Conservation (phyloP, 1,284 basidiomycete species). For the Boletus semigastroideus region DNA sequence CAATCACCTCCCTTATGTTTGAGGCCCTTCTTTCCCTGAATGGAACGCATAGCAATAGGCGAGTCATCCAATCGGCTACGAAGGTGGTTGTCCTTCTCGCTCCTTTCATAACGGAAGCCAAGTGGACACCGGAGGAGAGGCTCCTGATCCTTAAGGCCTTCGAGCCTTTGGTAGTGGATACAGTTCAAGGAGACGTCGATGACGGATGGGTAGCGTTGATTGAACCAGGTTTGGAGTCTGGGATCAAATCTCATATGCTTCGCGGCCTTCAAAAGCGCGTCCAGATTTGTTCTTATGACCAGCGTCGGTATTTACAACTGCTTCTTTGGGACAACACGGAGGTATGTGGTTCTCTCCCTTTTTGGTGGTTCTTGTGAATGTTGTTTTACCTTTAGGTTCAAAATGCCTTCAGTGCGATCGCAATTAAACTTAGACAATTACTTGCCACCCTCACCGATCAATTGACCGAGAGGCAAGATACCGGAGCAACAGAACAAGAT, state of each 20-base stretch:
- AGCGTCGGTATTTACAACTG: constrained; percentile 41
- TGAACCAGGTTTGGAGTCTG: constrained; percentile 61
- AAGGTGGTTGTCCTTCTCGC: constrained; percentile 50
- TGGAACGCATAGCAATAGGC: constrained; percentile 55
- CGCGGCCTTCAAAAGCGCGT: constrained; percentile 33
- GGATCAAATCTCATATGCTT: constrained; percentile 60
- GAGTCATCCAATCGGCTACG: constrained; percentile 62
- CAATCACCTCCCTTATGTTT: constrained; percentile 63
- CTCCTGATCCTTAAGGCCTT: constrained; percentile 62
- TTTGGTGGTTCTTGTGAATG: background rate
- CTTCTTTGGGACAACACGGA: constrained; percentile 63
- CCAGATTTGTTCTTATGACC: constrained; percentile 12
- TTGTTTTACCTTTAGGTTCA: constrained; percentile 47
- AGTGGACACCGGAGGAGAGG: constrained; percentile 63
- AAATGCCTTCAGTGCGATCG: constrained; percentile 45
- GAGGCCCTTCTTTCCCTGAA: constrained; percentile 67
- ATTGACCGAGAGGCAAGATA: constrained; percentile 14
- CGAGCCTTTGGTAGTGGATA: constrained; percentile 53
- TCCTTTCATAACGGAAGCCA: constrained; percentile 41
- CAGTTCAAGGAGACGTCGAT: constrained; percentile 26
- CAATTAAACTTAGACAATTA: constrained; percentile 39
- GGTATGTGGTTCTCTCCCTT: constrained; percentile 40
- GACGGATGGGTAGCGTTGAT: constrained; percentile 57
- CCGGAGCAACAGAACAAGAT: constrained; percentile 49
- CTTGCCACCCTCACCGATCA: constrained; percentile 34